Conservation (phyloP, 179 eudicot genomes). For the Heliamphora pulchella region DNA sequence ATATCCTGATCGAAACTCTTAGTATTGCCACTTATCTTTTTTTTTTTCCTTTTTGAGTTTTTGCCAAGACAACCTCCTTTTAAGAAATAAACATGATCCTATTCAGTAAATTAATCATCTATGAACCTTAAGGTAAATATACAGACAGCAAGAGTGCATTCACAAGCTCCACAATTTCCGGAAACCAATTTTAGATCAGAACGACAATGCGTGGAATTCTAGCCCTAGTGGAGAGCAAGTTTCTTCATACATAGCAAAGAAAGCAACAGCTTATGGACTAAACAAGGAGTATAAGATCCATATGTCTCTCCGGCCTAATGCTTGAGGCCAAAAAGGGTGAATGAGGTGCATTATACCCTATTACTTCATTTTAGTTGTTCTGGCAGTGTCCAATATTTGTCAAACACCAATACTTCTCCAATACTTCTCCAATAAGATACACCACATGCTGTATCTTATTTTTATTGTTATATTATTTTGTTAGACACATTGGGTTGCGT, state of each 20-base stretch:
- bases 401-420: no score
- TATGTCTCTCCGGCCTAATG: no score
- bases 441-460: no score
- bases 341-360: neutral
- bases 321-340: constrained; percentile 1
- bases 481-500: no score
- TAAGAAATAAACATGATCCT: neutral
- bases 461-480: no score
- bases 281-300: constrained; percentile 1
- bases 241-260: neutral
- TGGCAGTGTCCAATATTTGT: no score
- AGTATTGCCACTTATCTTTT: no score
- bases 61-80: neutral
- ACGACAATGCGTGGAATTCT: neutral
- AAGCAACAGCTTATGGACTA: neutral
- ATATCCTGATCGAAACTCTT: neutral
- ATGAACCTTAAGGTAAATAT: neutral
- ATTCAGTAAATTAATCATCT: neutral
- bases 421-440: no score
- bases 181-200: neutral
- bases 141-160: neutral
- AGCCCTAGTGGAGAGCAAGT: neutral
- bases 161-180: neutral
- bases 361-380: no score
- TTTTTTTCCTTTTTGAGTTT: neutral